These are phyloP conservation scores for Colletotrichum horii DNA, from an alignment of 2,329 filamentous ascomycete genomes.

Conservation along the genomic window DNA sequence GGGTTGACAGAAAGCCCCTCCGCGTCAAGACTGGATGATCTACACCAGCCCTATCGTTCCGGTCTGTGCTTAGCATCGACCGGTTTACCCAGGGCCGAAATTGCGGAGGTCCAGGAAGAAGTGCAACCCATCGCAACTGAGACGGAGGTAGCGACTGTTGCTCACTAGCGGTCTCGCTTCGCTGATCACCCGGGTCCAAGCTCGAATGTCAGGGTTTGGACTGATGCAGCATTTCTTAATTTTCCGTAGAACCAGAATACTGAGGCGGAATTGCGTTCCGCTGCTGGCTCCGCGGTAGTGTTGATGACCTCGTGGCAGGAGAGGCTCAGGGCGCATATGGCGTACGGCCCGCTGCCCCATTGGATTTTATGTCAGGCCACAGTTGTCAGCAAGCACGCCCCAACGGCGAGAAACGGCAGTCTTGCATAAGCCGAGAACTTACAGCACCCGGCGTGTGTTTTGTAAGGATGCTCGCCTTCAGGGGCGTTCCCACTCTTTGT, in stretches of 20 bases:
- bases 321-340: neutral
- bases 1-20: neutral
- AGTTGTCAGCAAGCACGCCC: neutral
- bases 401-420: neutral
- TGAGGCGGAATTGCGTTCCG: neutral
- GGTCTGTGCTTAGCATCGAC: neutral
- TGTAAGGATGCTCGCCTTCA: neutral
- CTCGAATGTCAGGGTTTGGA: neutral
- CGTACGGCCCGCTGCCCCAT: neutral
- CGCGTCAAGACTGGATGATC: neutral
- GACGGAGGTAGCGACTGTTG: neutral
- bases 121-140: neutral
- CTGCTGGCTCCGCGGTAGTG: neutral
- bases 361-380: neutral
- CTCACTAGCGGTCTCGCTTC: neutral
- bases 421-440: neutral
- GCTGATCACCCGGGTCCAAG: neutral
- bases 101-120: neutral
- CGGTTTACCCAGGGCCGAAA: neutral
- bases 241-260: neutral
- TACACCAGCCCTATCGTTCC: neutral
- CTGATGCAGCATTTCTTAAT: neutral
- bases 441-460: neutral
- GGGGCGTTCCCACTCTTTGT: neutral
- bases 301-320: neutral